These are phyloP conservation scores for Pyrenophora seminiperda DNA, from an alignment of 2,329 filamentous ascomycete genomes.

Conservation along the genomic window DNA sequence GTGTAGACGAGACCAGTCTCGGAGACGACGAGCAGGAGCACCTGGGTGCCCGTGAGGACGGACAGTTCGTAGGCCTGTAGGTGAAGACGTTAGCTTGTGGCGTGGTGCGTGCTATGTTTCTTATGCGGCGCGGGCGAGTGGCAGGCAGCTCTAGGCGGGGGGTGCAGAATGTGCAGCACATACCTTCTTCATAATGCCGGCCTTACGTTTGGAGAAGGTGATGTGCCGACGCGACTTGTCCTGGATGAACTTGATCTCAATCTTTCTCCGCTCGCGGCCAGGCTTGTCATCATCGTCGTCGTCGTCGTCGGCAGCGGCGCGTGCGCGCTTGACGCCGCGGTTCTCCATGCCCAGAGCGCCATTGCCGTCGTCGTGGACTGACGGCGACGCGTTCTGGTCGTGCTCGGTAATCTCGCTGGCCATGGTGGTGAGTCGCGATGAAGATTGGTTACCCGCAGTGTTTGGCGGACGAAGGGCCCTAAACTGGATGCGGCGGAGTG, in stretches of 20 bases:
- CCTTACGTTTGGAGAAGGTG: slow-evolving; percentile 99
- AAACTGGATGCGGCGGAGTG: slow-evolving; percentile 47
- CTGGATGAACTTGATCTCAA: slow-evolving; percentile 99
- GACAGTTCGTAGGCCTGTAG: slow-evolving; percentile 94
- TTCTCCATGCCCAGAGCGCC: slow-evolving; percentile 57
- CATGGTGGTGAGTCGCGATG: slow-evolving; percentile 42
- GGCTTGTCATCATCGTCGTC: slow-evolving; percentile 98
- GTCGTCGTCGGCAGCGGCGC: slow-evolving; percentile 84
- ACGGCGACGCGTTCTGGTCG: slow-evolving; percentile 57
- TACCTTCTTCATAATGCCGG: slow-evolving; percentile 99
- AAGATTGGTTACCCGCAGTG: slow-evolving; percentile 39
- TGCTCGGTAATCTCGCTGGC: slow-evolving; percentile 57
- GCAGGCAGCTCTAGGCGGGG: slow-evolving; percentile 22
- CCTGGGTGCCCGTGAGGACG: slow-evolving; percentile 96
- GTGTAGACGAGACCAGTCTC: slow-evolving; percentile 98
- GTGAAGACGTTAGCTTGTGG: slow-evolving; percentile 30
- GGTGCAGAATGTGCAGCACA: slow-evolving; percentile 44
- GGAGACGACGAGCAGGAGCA: slow-evolving; percentile 92
- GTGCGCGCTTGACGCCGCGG: slow-evolving; percentile 88
- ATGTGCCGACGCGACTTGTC: slow-evolving; percentile 99
- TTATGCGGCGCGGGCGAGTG: slow-evolving; percentile 38
- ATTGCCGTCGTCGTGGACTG: slow-evolving; percentile 60
- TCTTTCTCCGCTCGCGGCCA: slow-evolving; percentile 97
- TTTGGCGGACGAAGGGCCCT: slow-evolving; percentile 46
- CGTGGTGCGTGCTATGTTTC: slow-evolving; percentile 27